A percentile compares a stretch with the other conserved stretches of the same genome.
These are phyloP conservation scores for Phytophthora pluvialis DNA, from an alignment of 352 stramenopile genomes.

Conservation along the genomic window DNA sequence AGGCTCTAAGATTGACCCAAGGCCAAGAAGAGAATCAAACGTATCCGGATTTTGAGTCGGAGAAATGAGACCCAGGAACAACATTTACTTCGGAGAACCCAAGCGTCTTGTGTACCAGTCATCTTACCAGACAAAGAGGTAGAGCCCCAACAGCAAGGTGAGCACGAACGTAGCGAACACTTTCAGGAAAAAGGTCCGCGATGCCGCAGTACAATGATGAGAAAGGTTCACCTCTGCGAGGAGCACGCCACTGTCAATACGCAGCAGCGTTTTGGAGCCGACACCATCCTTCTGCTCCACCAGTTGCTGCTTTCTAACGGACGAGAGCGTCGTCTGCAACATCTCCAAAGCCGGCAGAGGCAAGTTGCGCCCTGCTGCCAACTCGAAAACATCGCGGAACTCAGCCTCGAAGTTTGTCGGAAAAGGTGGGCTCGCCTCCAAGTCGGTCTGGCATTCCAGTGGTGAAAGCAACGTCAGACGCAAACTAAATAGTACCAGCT, in stretches of 20 bases:
- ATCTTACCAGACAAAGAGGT: conserved; percentile 48
- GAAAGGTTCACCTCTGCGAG: conserved; percentile 56
- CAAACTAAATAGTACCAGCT: neutral
- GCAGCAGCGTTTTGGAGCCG: conserved; percentile 20
- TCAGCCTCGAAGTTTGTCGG: conserved; percentile 68
- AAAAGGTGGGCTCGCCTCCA: conserved; percentile 41
- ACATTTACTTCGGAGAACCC: neutral
- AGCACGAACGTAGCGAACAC: conserved; percentile 64
- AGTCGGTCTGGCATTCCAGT: conserved; percentile 42
- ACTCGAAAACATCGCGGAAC: conserved; percentile 80
- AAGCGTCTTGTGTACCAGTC: neutral
- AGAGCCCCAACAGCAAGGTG: conserved; percentile 60
- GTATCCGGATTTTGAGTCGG: neutral
- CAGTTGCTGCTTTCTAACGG: conserved; percentile 28
- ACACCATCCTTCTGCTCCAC: conserved; percentile 28
- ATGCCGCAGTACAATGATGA: conserved; percentile 47
- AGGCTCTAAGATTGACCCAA: conserved; percentile 2
- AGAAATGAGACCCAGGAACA: neutral
- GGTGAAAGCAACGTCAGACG: conserved; percentile 7
- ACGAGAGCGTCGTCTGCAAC: conserved; percentile 50
- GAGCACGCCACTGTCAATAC: conserved; percentile 55
- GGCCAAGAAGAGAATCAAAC: conserved; percentile 15
- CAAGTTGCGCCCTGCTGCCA: conserved; percentile 54
- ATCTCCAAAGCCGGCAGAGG: conserved; percentile 55
- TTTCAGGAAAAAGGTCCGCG: conserved; percentile 78